Evolutionary conservation across 1,139 yeast genomes (phyloP).

Genomic region (Debaryomycetaceae sp.): DNA sequence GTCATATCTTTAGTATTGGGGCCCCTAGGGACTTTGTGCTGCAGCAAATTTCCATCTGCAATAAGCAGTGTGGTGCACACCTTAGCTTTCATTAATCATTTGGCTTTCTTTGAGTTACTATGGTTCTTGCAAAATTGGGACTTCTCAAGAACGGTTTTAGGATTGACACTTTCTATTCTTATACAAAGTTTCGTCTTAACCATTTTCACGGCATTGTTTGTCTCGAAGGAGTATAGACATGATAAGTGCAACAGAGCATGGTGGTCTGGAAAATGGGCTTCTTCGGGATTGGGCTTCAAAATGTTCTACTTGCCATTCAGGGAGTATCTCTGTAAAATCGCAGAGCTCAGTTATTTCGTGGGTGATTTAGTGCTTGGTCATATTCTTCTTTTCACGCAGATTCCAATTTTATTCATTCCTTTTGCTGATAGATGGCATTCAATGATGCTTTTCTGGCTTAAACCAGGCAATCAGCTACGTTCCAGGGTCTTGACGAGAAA

Average conservation of each 20-base stretch:
- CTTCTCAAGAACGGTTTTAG: slow-evolving; percentile 46
- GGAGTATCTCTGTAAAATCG: slow-evolving; percentile 51
- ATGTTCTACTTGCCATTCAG: slow-evolving; percentile 51
- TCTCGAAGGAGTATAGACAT: slow-evolving; percentile 50
- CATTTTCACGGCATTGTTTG: slow-evolving; percentile 30
- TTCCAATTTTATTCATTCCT: slow-evolving; percentile 54
- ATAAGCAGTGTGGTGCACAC: slow-evolving; percentile 44
- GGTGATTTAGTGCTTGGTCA: slow-evolving; percentile 54
- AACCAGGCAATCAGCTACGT: slow-evolving; percentile 53
- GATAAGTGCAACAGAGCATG: slow-evolving; percentile 53
- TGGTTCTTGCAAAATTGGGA: slow-evolving; percentile 55
- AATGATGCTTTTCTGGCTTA: slow-evolving; percentile 75
- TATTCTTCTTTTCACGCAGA: slow-evolving; percentile 43
- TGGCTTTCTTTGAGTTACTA: slow-evolving; percentile 45
- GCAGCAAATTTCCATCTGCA: slow-evolving; percentile 38
- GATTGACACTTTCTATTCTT: slow-evolving; percentile 36
- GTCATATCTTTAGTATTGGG: slow-evolving; percentile 43
- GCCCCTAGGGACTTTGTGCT: slow-evolving; percentile 37
- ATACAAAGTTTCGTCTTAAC: slow-evolving; percentile 47
- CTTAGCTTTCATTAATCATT: slow-evolving; percentile 39
- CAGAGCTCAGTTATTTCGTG: slow-evolving; percentile 54
- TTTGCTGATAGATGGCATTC: slow-evolving; percentile 74
- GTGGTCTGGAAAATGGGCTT: slow-evolving; percentile 70
- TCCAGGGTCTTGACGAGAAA: slow-evolving; percentile 36
- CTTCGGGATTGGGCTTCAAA: slow-evolving; percentile 50